Evolutionary conservation across 768 basidiomycete genomes (phyloP), one percentile per base, ranked within the genome.

Genomic region (Cubamyces sp.): DNA sequence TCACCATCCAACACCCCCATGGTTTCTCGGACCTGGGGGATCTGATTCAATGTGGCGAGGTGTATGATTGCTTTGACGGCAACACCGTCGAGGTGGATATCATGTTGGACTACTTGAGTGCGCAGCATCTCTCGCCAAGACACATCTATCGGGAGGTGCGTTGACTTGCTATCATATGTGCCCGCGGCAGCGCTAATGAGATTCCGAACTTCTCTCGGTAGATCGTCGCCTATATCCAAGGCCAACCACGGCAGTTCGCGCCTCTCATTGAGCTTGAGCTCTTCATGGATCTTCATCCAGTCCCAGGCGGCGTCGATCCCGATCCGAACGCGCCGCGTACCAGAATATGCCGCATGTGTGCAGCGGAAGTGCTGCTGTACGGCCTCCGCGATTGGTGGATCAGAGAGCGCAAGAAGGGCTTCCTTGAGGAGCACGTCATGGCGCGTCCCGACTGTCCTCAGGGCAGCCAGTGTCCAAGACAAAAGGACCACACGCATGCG

Each of bases 341-440:
- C 48, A 81, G 78, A 50, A 84, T 87, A 45, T 94, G 91, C 70
- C 78, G 91, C 64, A 74, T 84, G 43, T 94, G 91, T 70, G 88
- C 92, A 1, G 79, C 85, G 0, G 90, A 92, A 71, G 81, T 92
- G 2, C 77, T 93, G 18, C 76, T 92, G 3, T 90, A 85, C 79
- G 91, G 91, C 12, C 69, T 93, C 46, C 84, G 81, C 62, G 90
- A 87, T 41, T 94, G 91, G 91, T 93, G 92, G 91, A 75, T 92
- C 37, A 78, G 87, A 52, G 91, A 93, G 73, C 83, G 91, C 28
- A 81, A 79, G 74, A 89, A 86, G 68, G 91, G 87, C 16, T 81
- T 83, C 64, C 72, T 89, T 54, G 86, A 86, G 43, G 80, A 80
- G 48, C 71, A 70, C 46, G 71, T 90, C n/a, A 71, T 80, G 66